Conservation (phyloP, 352 stramenopile genomes). For the Blastocystis sp. region DNA sequence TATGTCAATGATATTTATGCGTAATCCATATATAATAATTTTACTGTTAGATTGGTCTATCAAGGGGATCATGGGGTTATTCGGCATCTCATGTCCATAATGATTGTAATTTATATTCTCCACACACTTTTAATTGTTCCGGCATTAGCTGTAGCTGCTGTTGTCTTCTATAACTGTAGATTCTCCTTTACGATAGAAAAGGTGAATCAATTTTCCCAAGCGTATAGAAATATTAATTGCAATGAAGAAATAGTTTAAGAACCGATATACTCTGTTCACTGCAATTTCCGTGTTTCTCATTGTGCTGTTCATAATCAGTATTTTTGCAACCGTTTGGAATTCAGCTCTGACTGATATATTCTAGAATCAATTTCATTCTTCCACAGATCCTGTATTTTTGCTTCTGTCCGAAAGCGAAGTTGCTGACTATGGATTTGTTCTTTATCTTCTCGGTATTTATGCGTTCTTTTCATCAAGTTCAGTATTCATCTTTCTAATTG, state of each 20-base stretch:
- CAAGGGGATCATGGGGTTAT: conserved; percentile 37
- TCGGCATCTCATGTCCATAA: conserved; percentile 19
- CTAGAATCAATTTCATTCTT: not conserved
- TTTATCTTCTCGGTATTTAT: not conserved
- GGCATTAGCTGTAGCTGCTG: not conserved
- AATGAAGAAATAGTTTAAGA: conserved; percentile 32
- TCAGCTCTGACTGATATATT: not conserved
- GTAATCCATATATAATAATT: not conserved
- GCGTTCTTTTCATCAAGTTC: not conserved
- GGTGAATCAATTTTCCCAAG: conserved; percentile 16
- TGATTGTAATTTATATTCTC: conserved; percentile 7
- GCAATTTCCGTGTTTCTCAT: not conserved
- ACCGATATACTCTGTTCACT: conserved; percentile 9
- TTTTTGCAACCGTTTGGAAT: conserved; percentile 3
- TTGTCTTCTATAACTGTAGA: not conserved
- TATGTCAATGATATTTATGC: conserved; percentile 65
- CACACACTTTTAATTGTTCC: conserved; percentile 44
- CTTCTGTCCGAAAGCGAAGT: not conserved
- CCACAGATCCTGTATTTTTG: not conserved
- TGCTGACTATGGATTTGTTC: not conserved
- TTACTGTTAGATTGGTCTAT: conserved; percentile 32
- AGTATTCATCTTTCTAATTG: conserved; percentile 5
- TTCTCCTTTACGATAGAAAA: conserved; percentile 38
- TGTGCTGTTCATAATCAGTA: not conserved
- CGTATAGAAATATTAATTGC: not conserved